These are phyloP conservation scores for Alternaria gansuensis DNA, from an alignment of 2,329 filamentous ascomycete species.

Conservation along the genomic window DNA sequence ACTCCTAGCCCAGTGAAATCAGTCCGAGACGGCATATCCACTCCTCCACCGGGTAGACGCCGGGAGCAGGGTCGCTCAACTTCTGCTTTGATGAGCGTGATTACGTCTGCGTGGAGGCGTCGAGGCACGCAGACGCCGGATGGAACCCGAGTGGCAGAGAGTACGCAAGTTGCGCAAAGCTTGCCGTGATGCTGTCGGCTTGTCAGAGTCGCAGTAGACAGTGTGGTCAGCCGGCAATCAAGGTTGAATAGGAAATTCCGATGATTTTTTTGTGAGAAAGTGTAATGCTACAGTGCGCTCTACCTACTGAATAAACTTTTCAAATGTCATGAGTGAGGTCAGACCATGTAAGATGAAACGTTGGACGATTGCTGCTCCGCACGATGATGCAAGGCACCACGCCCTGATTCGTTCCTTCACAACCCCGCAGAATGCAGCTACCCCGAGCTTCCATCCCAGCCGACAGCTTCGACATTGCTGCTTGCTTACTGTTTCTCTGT, in stretches of 20 bases:
- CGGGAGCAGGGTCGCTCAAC: conserved; percentile 26
- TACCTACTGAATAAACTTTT: neutral
- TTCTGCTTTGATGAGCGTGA: conserved; percentile 31
- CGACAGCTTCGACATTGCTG: conserved; percentile 27
- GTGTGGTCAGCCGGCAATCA: neutral
- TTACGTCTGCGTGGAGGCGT: conserved; percentile 40
- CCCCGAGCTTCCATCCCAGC: conserved; percentile 31
- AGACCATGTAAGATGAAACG: conserved; percentile 20
- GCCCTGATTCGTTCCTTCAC: conserved; percentile 35
- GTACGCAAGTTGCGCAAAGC: conserved; percentile 14
- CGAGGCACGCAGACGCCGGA: conserved; percentile 19
- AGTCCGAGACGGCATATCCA: conserved; percentile 30
- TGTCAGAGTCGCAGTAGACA: neutral
- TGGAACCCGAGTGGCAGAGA: neutral
- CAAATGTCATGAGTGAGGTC: conserved; percentile 11
- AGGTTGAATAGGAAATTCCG: neutral
- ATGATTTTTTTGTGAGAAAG: neutral
- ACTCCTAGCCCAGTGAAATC: conserved; percentile 44
- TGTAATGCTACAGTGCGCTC: neutral
- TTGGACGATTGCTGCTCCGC: conserved; percentile 8
- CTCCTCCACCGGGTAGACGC: conserved; percentile 30
- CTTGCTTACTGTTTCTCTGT: conserved; percentile 2
- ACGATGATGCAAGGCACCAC: conserved; percentile 41
- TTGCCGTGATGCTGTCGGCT: conserved; percentile 15
- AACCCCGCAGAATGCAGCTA: conserved; percentile 35